Evolutionary conservation across 129 eudicot genomes (phyloP).

Genomic region (Arctium minus): DNA sequence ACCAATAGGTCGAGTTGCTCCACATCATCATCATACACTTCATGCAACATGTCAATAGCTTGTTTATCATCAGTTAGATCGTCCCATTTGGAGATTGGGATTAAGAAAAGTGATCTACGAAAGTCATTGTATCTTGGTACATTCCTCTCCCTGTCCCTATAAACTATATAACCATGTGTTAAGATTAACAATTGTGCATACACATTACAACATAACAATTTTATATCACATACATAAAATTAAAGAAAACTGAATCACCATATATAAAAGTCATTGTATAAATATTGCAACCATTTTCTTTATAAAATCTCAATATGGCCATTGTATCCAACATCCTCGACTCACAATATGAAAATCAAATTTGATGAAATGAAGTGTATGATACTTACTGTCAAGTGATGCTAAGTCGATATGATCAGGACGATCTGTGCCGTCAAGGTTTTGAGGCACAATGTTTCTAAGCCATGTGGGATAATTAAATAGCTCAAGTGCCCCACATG

Average conservation of each 20-base stretch:
- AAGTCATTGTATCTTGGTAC: constrained; percentile 57
- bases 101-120: constrained; percentile 44
- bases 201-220: too few species aligned
- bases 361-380: background rate
- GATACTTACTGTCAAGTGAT: constrained; percentile 49
- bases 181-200: background rate
- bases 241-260: too few species aligned
- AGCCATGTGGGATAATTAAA: constrained; percentile 57
- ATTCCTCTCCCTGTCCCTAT: constrained; percentile 62
- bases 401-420: constrained; percentile 45
- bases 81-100: constrained; percentile 59
- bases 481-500: constrained; percentile 53
- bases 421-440: constrained; percentile 41
- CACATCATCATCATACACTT: constrained; percentile 53
- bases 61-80: constrained; percentile 51
- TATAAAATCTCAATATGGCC: background rate
- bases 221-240: too few species aligned
- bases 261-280: too few species aligned
- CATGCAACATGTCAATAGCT: constrained; percentile 36
- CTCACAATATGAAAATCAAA: too few species aligned
- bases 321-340: background rate
- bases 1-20: constrained; percentile 58
- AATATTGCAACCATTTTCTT: too few species aligned
- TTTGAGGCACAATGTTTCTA: constrained; percentile 42
- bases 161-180: constrained; percentile 33